phyloP scores from a whole-genome alignment of 352 stramenopile genomes.

The Vaucheria bursata region DNA sequence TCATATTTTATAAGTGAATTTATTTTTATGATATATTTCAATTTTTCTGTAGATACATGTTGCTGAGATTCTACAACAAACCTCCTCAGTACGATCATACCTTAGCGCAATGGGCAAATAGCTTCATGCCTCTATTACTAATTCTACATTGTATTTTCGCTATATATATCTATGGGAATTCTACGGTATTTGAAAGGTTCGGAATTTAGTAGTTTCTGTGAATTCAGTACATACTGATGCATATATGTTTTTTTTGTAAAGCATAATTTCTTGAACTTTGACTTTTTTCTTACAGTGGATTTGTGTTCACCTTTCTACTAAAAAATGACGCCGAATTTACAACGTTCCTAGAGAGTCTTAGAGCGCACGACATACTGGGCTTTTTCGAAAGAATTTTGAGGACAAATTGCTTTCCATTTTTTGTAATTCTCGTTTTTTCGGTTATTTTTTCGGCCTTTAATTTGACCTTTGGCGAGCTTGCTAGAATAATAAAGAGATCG shows the following conservation, averaged over 20 bases:
- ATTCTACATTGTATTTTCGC: conserved; percentile 34
- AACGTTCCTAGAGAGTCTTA: not conserved
- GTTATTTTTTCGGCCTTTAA: not conserved
- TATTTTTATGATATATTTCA: no score
- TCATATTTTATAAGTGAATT: no score
- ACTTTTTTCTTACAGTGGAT: not conserved
- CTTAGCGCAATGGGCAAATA: not conserved
- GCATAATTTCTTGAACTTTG: not conserved
- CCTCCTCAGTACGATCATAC: conserved; percentile 3
- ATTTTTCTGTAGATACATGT: conserved; percentile 8
- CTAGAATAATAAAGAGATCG: not conserved
- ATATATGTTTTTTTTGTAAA: not conserved
- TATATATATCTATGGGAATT: conserved; percentile 13
- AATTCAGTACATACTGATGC: not conserved
- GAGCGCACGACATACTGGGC: not conserved
- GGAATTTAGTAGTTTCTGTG: not conserved
- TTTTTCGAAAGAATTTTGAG: not conserved
- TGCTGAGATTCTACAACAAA: conserved; percentile 4
- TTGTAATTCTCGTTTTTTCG: conserved; percentile 2
- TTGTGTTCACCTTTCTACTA: not conserved
- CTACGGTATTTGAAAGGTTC: conserved; percentile 3
- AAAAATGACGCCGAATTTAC: not conserved
- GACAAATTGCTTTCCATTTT: conserved; percentile 21
- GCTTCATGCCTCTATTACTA: conserved; percentile 33
- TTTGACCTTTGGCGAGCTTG: not conserved